Evolutionary conservation across 2,329 filamentous ascomycete species (phyloP).

Genomic region (Botrytis medusae): DNA sequence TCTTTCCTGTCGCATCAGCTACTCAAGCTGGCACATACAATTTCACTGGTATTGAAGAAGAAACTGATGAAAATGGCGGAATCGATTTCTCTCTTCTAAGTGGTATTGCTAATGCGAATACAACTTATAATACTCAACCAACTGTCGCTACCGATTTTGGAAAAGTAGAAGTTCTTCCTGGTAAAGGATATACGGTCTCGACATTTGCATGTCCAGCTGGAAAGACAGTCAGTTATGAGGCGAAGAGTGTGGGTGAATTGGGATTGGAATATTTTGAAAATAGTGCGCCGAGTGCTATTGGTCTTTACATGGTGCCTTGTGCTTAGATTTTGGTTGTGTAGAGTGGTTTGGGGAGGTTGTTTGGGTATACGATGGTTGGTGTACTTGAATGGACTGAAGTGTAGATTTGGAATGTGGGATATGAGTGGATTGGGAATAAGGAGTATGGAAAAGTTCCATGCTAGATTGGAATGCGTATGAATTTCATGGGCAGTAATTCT

Average conservation of each 20-base stretch:
- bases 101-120: conserved; percentile 46
- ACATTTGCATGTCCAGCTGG: conserved; percentile 57
- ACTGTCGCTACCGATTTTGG: conserved; percentile 47
- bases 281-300: conserved; percentile 51
- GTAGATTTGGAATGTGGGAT: background rate
- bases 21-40: conserved; percentile 49
- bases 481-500: background rate
- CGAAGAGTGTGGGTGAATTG: conserved; percentile 52
- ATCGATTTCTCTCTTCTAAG: conserved; percentile 48
- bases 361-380: background rate
- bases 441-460: background rate
- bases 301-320: conserved; percentile 41
- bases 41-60: conserved; percentile 53
- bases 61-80: conserved; percentile 40
- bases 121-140: conserved; percentile 56
- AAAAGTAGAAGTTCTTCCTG: conserved; percentile 48
- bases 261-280: conserved; percentile 64
- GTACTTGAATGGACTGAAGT: background rate
- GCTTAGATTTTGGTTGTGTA: background rate
- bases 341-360: background rate
- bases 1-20: conserved; percentile 55
- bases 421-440: background rate
- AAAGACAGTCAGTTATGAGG: conserved; percentile 51
- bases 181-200: conserved; percentile 53
- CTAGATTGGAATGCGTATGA: background rate